Base-by-base conservation (phyloP, 345 rosid species). In the Salix purpurea region DNA sequence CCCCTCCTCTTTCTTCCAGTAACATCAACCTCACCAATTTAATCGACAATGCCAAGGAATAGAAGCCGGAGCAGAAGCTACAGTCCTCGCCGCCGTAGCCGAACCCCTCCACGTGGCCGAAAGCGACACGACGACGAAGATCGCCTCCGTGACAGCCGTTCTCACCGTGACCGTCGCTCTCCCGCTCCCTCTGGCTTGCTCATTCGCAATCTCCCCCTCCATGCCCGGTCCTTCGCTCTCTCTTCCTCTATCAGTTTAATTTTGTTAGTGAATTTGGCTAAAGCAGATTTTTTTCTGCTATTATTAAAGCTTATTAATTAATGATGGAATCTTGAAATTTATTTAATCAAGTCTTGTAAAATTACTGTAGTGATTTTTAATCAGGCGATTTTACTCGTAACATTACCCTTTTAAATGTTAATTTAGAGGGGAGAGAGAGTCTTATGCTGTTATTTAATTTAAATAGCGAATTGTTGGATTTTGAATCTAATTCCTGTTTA, bases 121-220 rank as follows among this genome's bases (percentile, higher is more conserved):
- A 86, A 79, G 83, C 86, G 81, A 30, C 82, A 88, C 80, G 97
- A 92, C 46, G 94, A 89, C 28, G 88, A 87, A 73, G 82, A 78
- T 12, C 79, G 65, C 36, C 79, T 72, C 52, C 44, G 84, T 34
- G 89, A 85, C 73, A 75, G 84, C 68, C 83, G 84, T n/a, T 89
- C 91, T 77, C 75, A 85, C 77, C 80, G 96, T 0, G 96, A 90
- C 84, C 94, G 89, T 69, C 94, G 93, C 30, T 92, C 95, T 4
- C 88, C 94, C 44, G 90, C 87, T 69, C 97, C 97, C n/a, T 90
- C 97, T 18, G 98, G 97, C 73, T 86, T 94, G 76, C 97, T 94
- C 79, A 82, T 92, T 77, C 97, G 97, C 73, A 94, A 94, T 78
- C 98, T 94, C 32, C 97, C 98, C 67, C 97, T 92, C 60, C 92